Evolutionary conservation across 192 early-diverging fungal genomes (phyloP), one percentile per base, ranked within the genome.

Genomic region (Coemansia reversa): DNA sequence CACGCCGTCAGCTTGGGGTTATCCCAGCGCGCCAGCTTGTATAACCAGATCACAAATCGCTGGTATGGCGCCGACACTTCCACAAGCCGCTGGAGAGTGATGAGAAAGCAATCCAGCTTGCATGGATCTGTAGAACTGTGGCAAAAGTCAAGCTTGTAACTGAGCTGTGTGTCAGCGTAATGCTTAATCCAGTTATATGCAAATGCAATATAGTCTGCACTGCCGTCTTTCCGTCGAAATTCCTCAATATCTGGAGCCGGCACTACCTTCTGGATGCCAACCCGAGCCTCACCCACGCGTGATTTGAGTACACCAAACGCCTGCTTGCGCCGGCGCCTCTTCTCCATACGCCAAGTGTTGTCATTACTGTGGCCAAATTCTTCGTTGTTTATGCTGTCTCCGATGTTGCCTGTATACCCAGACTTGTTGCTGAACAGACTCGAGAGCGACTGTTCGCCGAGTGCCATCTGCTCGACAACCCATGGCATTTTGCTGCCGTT

Each of bases 31-130:
- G 80, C 80, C 19, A 82, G 67, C 56, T 39, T 56, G 56, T 72
- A 72, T 62, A 82, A 75, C 80, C 80, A 82, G 30, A 82, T 60
- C 2, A 74, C 39, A 27, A 82, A 61, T 24, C 69, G 75, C 72
- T 82, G 80, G 56, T 82, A 82, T 28, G 80, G 80, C 32, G 71
- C 80, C 0, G 80, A 82, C 19, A 74, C 75, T 55, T 74, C 75
- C 50, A 76, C 75, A 47, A 82, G 69, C 23, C 80, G 75, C 62
- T 76, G 75, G 58, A 82, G 56, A 12, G 75, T 82, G 6, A 66
- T 65, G 12, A 82, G 48, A 12, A 82, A 74, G 25, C 72, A 68
- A 48, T 82, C 80, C 11, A 77, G 64, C 56, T 74, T 77, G 66
- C 74, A 82, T 24, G 80, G 74, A 29, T 82, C 80, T 22, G 23